Evolutionary conservation across 768 basidiomycete genomes (phyloP).

Genomic region (Suillus americanus): DNA sequence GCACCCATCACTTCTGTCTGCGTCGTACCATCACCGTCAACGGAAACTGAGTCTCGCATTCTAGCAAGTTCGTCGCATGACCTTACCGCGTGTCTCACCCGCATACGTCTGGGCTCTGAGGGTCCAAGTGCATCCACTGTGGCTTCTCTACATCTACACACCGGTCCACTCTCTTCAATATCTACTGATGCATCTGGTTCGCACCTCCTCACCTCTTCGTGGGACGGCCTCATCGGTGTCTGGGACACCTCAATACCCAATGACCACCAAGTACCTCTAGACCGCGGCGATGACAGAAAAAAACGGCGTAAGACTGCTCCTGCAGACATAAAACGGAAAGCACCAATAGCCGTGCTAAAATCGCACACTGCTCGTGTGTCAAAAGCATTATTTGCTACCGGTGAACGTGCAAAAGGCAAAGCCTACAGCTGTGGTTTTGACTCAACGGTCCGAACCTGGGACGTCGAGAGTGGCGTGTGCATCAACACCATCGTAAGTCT

Average conservation of each 20-base stretch:
- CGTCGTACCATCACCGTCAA: slow-evolving; percentile 41
- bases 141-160: slow-evolving; percentile 82
- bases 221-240: slow-evolving; percentile 84
- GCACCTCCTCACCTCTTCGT: slow-evolving; percentile 78
- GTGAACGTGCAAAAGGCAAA: slow-evolving; percentile 22
- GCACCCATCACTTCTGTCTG: slow-evolving; percentile 71
- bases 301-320: slow-evolving; percentile 60
- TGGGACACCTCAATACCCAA: slow-evolving; percentile 70
- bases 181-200: slow-evolving; percentile 52
- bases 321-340: slow-evolving; percentile 52
- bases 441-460: slow-evolving; percentile 88
- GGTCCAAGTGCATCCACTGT: slow-evolving; percentile 40
- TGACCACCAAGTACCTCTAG: slow-evolving; percentile 55
- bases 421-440: slow-evolving; percentile 87
- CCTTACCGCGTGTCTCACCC: slow-evolving; percentile 61
- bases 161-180: slow-evolving; percentile 75
- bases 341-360: slow-evolving; percentile 71
- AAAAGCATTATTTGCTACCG: slow-evolving; percentile 57
- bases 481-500: slow-evolving; percentile 63
- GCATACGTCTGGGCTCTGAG: slow-evolving; percentile 7
- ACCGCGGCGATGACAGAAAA: slow-evolving; percentile 38
- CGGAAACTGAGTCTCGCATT: slow-evolving; percentile 35
- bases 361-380: slow-evolving; percentile 86
- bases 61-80: slow-evolving; percentile 80
- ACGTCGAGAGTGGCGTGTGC: slow-evolving; percentile 75